phyloP scores from a whole-genome alignment of 2,329 filamentous ascomycete species.

The Thermothelomyces thermophilus region DNA sequence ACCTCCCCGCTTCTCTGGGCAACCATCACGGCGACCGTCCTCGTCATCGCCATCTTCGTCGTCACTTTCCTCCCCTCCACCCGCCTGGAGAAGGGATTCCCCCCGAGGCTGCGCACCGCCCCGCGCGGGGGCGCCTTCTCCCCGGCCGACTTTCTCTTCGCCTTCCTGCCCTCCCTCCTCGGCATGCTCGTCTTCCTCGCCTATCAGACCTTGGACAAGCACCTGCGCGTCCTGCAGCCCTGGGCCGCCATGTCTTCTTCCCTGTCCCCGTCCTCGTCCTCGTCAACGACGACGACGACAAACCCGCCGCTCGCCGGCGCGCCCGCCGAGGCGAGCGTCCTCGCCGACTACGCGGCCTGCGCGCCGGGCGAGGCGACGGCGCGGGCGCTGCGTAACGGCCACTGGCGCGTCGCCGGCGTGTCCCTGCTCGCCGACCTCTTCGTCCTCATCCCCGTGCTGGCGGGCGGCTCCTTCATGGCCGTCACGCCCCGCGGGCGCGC shows the following conservation, averaged over 20 bases:
- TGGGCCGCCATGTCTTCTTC: constrained; percentile 55
- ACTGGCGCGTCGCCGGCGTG: constrained; percentile 58
- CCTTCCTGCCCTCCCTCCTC: constrained; percentile 63
- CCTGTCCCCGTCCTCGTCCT: too few species aligned
- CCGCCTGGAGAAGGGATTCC: constrained; percentile 62
- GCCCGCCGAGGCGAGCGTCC: constrained; percentile 55
- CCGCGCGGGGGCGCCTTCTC: constrained; percentile 65
- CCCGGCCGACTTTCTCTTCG: constrained; percentile 80
- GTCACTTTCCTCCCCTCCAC: constrained; percentile 70
- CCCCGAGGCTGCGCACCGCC: constrained; percentile 57
- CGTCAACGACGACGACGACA: too few species aligned
- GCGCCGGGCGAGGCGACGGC: constrained; percentile 54
- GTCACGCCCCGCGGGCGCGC: constrained; percentile 39
- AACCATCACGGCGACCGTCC: constrained; percentile 50
- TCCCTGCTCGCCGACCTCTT: constrained; percentile 55
- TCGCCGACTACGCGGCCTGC: constrained; percentile 64
- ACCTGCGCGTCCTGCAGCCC: constrained; percentile 59
- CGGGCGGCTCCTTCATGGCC: constrained; percentile 67
- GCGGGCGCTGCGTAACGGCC: constrained; percentile 52
- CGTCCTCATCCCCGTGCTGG: constrained; percentile 58
- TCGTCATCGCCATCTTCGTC: constrained; percentile 65
- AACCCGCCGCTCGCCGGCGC: too few species aligned
- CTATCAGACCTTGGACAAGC: constrained; percentile 61
- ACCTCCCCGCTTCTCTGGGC: constrained; percentile 60
- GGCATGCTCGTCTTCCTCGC: constrained; percentile 61